phyloP scores from a whole-genome alignment of 805 yeast genomes.

The Yamadazyma takamatsuzukensis region DNA sequence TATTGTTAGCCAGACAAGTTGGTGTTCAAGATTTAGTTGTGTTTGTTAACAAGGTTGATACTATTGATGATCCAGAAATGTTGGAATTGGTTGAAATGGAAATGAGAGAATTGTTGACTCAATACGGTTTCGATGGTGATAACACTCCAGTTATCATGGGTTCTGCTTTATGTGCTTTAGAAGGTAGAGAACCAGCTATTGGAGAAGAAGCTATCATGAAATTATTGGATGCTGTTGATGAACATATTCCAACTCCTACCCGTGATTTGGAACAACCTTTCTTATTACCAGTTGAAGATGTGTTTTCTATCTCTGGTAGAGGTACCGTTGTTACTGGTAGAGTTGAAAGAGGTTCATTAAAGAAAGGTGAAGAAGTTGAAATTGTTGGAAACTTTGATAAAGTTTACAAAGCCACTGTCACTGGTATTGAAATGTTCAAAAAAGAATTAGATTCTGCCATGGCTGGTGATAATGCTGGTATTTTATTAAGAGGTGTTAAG shows the following conservation, averaged over 20 bases:
- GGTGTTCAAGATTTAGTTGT: constrained; percentile 98
- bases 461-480: constrained; percentile 99
- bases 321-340: constrained; percentile 99
- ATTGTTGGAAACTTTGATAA: constrained; percentile 87
- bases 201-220: constrained; percentile 82
- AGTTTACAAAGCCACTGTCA: constrained; percentile 89
- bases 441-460: constrained; percentile 95
- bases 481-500: constrained; percentile 95
- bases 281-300: constrained; percentile 95
- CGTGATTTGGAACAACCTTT: constrained; percentile 97
- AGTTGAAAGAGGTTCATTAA: constrained; percentile 96
- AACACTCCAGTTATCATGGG: constrained; percentile 98
- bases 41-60: constrained; percentile 96
- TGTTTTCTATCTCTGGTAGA: constrained; percentile 98
- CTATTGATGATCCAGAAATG: constrained; percentile 98
- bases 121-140: constrained; percentile 97
- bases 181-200: constrained; percentile 82
- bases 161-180: constrained; percentile 95
- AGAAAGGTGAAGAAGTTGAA: constrained; percentile 98
- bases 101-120: constrained; percentile 91
- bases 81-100: constrained; percentile 99
- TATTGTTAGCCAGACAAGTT: constrained; percentile 97
- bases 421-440: constrained; percentile 99
- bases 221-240: constrained; percentile 89
- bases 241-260: constrained; percentile 90